Conservation (phyloP, 108 stramenopile species). For the Hondaea fermentalgiana region DNA sequence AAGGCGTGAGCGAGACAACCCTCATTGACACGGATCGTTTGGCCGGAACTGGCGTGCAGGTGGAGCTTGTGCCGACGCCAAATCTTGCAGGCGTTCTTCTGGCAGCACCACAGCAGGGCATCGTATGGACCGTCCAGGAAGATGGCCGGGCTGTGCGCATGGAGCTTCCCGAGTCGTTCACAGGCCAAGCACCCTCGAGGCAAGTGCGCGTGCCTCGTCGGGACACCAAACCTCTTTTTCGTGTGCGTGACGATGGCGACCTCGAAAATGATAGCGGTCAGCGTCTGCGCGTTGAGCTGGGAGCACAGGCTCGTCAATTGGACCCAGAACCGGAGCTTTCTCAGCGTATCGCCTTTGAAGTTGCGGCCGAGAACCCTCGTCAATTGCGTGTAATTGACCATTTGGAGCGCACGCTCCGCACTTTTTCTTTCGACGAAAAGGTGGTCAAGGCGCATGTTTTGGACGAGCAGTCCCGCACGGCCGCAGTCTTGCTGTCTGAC, state of each 20-base stretch:
- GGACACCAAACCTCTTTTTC: background rate
- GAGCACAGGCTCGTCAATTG: background rate
- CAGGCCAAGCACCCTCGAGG: background rate
- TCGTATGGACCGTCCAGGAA: background rate
- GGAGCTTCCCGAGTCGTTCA: background rate
- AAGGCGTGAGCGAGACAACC: background rate
- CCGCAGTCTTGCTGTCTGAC: background rate
- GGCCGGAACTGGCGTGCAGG: background rate
- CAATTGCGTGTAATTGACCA: background rate
- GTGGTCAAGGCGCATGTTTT: background rate
- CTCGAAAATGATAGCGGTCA: background rate
- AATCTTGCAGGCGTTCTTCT: background rate
- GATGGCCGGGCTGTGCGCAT: background rate
- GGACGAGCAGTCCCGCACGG: background rate
- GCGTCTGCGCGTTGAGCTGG: background rate
- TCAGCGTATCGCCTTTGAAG: background rate
- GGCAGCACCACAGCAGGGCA: background rate
- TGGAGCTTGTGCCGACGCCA: background rate
- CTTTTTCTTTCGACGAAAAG: background rate
- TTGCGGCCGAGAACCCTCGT: background rate
- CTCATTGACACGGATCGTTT: background rate
- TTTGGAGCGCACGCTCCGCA: background rate
- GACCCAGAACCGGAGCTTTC: background rate
- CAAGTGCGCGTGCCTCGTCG: background rate
- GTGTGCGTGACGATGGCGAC: background rate